Conservation (phyloP, 192 early-diverging fungal species). For the Backusella westeae region DNA sequence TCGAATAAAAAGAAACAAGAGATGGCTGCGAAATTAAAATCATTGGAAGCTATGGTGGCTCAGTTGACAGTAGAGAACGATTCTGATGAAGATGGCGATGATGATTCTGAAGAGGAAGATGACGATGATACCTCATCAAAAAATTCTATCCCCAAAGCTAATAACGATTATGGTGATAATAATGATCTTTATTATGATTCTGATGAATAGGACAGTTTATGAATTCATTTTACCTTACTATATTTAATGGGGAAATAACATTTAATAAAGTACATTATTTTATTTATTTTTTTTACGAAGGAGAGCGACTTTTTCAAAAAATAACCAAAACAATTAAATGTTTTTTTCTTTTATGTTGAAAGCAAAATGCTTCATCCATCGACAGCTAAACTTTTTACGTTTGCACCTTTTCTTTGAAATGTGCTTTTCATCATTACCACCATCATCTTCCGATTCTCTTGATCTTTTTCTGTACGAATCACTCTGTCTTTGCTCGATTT, state of each 20-base stretch:
- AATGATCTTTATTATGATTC: background rate
- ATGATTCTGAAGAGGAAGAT: background rate
- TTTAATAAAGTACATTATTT: background rate
- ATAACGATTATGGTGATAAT: background rate
- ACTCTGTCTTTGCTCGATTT: background rate
- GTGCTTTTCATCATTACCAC: background rate
- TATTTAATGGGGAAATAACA: background rate
- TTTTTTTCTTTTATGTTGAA: too few relatives aligned
- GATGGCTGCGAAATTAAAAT: background rate
- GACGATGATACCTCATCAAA: background rate
- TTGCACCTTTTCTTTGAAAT: background rate
- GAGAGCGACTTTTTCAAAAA: background rate
- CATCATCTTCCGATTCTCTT: background rate
- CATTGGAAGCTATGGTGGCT: background rate
- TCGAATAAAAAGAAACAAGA: background rate
- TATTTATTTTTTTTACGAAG: background rate
- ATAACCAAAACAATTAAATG: background rate
- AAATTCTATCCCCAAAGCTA: background rate
- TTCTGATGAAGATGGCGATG: background rate
- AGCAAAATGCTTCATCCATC: background rate
- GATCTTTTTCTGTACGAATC: background rate
- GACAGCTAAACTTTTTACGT: background rate
- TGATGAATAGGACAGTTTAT: background rate
- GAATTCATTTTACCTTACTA: background rate
- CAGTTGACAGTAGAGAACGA: background rate